phyloP scores from a whole-genome alignment of 805 yeast genomes.

The Barnettozyma sp. region DNA sequence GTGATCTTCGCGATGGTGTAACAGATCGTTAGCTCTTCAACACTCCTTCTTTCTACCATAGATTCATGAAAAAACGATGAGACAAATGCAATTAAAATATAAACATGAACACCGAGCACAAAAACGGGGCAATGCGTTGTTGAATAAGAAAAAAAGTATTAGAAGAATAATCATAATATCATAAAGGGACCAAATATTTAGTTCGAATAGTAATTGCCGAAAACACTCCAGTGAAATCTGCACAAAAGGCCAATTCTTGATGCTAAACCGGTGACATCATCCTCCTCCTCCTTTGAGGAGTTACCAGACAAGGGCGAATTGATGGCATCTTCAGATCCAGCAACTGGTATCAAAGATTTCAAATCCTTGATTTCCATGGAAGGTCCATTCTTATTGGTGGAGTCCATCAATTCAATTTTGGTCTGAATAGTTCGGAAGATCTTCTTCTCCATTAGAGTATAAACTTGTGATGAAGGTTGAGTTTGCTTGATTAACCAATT shows the following conservation, averaged over 20 bases:
- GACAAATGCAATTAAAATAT: neutral
- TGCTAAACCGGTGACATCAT: slow-evolving; percentile 55
- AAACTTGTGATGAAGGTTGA: slow-evolving; percentile 74
- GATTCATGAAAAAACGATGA: neutral
- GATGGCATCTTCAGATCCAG: slow-evolving; percentile 11
- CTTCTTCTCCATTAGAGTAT: slow-evolving; percentile 66
- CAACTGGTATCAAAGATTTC: slow-evolving; percentile 7
- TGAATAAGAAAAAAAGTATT: neutral
- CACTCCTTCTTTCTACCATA: no score
- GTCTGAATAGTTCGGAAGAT: slow-evolving; percentile 44
- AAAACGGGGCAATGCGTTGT: neutral
- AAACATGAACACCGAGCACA: no score
- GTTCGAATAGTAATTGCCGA: slow-evolving; percentile 53
- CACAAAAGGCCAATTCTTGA: slow-evolving; percentile 48
- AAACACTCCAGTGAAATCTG: slow-evolving; percentile 79
- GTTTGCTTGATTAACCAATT: slow-evolving; percentile 82
- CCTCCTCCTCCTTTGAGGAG: slow-evolving; percentile 23
- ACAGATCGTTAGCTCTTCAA: no score
- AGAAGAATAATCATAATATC: neutral
- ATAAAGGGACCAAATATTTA: neutral
- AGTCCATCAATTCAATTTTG: slow-evolving; percentile 27
- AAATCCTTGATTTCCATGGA: neutral
- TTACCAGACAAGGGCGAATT: slow-evolving; percentile 11
- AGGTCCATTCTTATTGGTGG: neutral
- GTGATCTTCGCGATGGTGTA: no score